Evolutionary conservation across 2,329 filamentous ascomycete species (phyloP).

Genomic region (Trichoderma gracile): DNA sequence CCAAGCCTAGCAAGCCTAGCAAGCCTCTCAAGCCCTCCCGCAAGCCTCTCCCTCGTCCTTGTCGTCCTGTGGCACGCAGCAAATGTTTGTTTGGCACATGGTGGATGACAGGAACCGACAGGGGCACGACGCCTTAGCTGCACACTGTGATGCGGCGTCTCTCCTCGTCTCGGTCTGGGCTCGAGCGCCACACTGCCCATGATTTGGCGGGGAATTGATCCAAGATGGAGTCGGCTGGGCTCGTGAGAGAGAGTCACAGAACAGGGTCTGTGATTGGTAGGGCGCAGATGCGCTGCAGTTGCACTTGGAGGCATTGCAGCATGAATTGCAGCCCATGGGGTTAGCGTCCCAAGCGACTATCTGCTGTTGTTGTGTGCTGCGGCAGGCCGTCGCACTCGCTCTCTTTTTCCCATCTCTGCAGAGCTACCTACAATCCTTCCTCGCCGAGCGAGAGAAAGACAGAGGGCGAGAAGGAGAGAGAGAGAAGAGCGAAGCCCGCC

Average conservation of each 20-base stretch:
- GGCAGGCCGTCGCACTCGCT: conserved; percentile 5
- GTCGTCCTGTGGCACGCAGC: neutral
- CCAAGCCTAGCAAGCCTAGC: too few relatives aligned
- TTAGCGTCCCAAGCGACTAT: conserved; percentile 17
- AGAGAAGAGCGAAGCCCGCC: conserved; percentile 4
- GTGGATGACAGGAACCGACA: conserved; percentile 25
- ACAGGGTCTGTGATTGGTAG: conserved; percentile 12
- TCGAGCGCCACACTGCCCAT: conserved; percentile 21
- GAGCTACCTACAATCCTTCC: neutral
- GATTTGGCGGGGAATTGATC: conserved; percentile 18
- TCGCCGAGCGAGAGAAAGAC: conserved; percentile 5
- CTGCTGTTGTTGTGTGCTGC: conserved; percentile 7
- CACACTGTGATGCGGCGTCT: conserved; percentile 24
- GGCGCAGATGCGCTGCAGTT: neutral
- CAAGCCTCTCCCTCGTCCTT: neutral
- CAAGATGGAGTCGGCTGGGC: conserved; percentile 18
- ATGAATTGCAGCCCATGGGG: conserved; percentile 21
- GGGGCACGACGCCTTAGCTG: neutral
- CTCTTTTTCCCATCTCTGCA: conserved; percentile 11
- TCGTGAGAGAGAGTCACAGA: neutral
- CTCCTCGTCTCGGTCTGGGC: conserved; percentile 12
- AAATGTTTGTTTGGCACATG: conserved; percentile 21
- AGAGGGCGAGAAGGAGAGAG: neutral
- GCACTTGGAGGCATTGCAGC: too few relatives aligned
- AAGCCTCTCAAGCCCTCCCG: neutral